Percentiles rank a stretch among this genome's conserved stretches.
Evolutionary conservation across 2,329 filamentous ascomycete genomes (phyloP).

Genomic region (Penicillium polonicum): DNA sequence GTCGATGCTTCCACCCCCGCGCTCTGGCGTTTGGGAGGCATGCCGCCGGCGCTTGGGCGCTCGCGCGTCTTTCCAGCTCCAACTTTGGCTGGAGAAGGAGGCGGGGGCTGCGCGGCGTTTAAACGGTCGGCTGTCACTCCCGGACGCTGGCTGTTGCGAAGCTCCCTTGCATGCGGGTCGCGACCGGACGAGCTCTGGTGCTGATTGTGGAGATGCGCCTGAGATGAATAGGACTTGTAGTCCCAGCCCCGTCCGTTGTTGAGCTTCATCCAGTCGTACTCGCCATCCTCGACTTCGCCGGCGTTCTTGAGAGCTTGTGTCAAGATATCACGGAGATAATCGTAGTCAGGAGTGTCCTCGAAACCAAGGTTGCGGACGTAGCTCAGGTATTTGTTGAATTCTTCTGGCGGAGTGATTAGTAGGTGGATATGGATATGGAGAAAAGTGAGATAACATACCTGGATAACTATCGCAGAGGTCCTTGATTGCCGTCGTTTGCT

Average conservation of each 20-base stretch:
- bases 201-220: slow-evolving; percentile 76
- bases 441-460: slow-evolving; percentile 46
- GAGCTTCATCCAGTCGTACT: slow-evolving; percentile 99
- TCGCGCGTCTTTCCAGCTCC: slow-evolving; percentile 69
- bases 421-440: neutral
- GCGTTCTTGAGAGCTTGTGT: slow-evolving; percentile 93
- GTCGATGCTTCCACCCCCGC: slow-evolving; percentile 67
- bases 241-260: slow-evolving; percentile 93
- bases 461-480: slow-evolving; percentile 95
- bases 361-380: slow-evolving; percentile 98
- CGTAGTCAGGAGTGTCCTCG: slow-evolving; percentile 97
- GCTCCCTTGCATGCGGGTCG: slow-evolving; percentile 71
- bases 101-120: slow-evolving; percentile 89
- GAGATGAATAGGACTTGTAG: slow-evolving; percentile 67
- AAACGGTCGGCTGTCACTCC: slow-evolving; percentile 80
- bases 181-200: slow-evolving; percentile 79
- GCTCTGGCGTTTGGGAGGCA: slow-evolving; percentile 73
- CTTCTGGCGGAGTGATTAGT: slow-evolving; percentile 57
- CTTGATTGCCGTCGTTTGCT: slow-evolving; percentile 95
- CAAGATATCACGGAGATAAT: slow-evolving; percentile 94
- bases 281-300: slow-evolving; percentile 92
- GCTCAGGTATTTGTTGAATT: slow-evolving; percentile 96
- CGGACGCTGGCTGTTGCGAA: slow-evolving; percentile 59
- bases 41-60: slow-evolving; percentile 75
- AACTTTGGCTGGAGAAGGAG: slow-evolving; percentile 78